Percentiles rank a stretch among this genome's conserved stretches.
Conservation (phyloP, 1,284 basidiomycete genomes). For the Sanghuangporus sanghuang region DNA sequence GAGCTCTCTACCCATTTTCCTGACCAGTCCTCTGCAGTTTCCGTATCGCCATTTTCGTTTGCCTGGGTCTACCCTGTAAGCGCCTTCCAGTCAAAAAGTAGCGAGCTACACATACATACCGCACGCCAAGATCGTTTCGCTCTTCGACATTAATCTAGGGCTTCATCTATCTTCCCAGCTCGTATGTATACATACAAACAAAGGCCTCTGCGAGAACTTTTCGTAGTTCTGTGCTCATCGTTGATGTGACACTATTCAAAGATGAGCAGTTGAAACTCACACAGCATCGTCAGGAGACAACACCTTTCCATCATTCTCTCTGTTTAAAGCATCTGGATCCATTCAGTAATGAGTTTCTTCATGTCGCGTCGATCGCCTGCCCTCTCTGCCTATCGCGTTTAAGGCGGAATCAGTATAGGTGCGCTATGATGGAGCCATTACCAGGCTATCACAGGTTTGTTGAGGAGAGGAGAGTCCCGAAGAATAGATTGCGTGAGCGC, state of each 20-base stretch:
- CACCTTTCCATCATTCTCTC: constrained; percentile 42
- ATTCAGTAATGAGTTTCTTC: constrained; percentile 52
- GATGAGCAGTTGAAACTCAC: constrained; percentile 30
- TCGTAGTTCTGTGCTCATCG: constrained; percentile 59
- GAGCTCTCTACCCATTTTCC: constrained; percentile 71
- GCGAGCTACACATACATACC: constrained; percentile 76
- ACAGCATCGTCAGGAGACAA: constrained; percentile 73
- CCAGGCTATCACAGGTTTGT: constrained; percentile 70
- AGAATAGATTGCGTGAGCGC: constrained; percentile 70
- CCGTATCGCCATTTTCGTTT: constrained; percentile 40
- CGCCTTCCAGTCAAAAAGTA: constrained; percentile 68
- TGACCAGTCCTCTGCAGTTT: constrained; percentile 47
- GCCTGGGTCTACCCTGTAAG: constrained; percentile 45
- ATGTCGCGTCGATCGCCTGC: constrained; percentile 38
- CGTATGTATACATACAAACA: constrained; percentile 80
- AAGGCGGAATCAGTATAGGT: constrained; percentile 50
- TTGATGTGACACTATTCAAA: neutral
- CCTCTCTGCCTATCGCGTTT: constrained; percentile 56
- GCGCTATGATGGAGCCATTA: constrained; percentile 81
- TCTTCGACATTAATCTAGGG: constrained; percentile 77
- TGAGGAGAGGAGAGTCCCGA: constrained; percentile 50
- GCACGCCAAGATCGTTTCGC: constrained; percentile 91
- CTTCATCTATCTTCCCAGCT: constrained; percentile 78
- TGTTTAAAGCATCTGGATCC: constrained; percentile 71
- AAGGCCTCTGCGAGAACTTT: constrained; percentile 60